Base-by-base conservation (phyloP, 176 grass and related monocot genomes). In the Elymus sibiricus region DNA sequence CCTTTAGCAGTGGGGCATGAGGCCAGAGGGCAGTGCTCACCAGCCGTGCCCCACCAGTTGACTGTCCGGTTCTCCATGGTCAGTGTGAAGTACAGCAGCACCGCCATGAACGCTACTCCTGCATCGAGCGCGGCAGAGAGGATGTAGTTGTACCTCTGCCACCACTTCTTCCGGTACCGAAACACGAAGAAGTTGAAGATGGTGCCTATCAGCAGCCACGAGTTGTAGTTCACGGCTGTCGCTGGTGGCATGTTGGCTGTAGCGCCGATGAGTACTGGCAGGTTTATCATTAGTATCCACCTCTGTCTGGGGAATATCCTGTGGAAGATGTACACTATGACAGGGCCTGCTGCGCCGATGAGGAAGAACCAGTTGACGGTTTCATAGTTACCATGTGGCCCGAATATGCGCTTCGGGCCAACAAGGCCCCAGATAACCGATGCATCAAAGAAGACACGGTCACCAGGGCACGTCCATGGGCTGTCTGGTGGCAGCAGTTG, bases 391-490 rank as follows among this genome's bases (percentile, higher is more conserved):
- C 95, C 95, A 1, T 2, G 6, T 53, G 84, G 1, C n/a, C 95
- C 95, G 9, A 94, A 97, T 27, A 97, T 97, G 62, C 82, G 88
- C 42, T 1, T 34, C 0, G 88, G 95, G 1, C 92, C 95, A 2
- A 88, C 90, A 12, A 97, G 84, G 10, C 95, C 95, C 95, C 95
- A 94, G 60, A 97, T 97, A 87, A 97, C 95, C 0, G 95, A 97
- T 29, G 92, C 88, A 44, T 91, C 92, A 7, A 94, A 97, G 92
- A 97, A 97, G 58, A 97, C 88, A 46, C 88, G 69, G 13, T 94
- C 86, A 2, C 22, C 0, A 0, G 92, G 95, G 84, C 95, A 97
- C 9, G 92, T 97, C 95, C 95, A 97, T 9, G 92, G 90, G 76
- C 95, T 97, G 82, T 97, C 79, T 25, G 81, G 7, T 46, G 92